Evolutionary conservation across 345 rosid genomes (phyloP), one percentile per base, ranked within the genome.

Genomic region (Kandelia obovata): DNA sequence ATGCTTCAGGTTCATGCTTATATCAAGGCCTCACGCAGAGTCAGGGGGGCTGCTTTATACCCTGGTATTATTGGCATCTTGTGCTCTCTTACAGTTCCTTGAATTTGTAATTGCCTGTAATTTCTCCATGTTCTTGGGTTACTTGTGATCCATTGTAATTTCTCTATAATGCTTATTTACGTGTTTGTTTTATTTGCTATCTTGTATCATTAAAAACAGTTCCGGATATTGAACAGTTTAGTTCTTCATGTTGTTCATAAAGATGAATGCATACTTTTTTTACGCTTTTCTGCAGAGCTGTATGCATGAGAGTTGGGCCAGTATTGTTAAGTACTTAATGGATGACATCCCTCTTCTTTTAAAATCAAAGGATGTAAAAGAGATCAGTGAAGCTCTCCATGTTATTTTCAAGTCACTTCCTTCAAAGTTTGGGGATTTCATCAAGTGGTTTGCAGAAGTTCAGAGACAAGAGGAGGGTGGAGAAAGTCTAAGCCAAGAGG

Each of bases 11-110:
- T 94, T 91, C 84, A 78, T 94, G 96, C 89, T 91, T 65, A 77
- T 91, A 72, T 86, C 97, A 27, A 86, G 89, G 73, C 95, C 95
- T 27, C 86, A 81, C 63, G 76, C 82, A 73, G 95, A 91, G 43
- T 92, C 96, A 1, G 98, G 98, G 76, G 49, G 49, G 49, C 67
- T 88, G 67, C 98, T 94, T 62, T 91, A 89, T 75, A 91, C 96
- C 56, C 72, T 88, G 80, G 98, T 94, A 88, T 53, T 80, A 55
- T 66, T 57, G 8, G 31, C 21, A 20, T 47, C 15, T 25, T 34
- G 2, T 27, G 31, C 26, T 31, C 30, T 17, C 53, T 28, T 17
- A 28, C 16, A 43, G n/a, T 46, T 59, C 5, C 15, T 32, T 62
- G 49, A 5, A 61, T 60, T 31, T 51, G 7, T 37, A 32, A 37